A percentile compares a stretch with the other conserved stretches of the same genome.
These are phyloP conservation scores for Hamigera avellanea DNA, from an alignment of 495 filamentous ascomycete genomes.

Conservation along the genomic window DNA sequence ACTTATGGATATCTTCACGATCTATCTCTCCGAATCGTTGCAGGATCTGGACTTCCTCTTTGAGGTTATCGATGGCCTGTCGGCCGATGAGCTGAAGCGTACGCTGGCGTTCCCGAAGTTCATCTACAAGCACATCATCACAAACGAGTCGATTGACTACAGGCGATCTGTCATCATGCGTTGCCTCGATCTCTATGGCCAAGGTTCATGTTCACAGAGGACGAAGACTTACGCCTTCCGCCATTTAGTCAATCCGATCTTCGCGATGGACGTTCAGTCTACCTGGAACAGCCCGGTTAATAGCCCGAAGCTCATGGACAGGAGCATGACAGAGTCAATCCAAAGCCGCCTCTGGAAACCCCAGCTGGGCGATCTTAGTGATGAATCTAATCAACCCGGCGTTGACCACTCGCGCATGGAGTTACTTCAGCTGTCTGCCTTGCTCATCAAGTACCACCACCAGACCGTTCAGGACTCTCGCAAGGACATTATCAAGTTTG, in stretches of 20 bases:
- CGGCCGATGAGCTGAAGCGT: conserved; percentile 66
- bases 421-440: conserved; percentile 81
- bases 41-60: conserved; percentile 86
- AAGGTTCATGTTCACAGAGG: conserved; percentile 64
- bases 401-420: conserved; percentile 97
- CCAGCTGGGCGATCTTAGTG: conserved; percentile 68
- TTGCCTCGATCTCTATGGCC: conserved; percentile 79
- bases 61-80: conserved; percentile 71
- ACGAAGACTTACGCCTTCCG: conserved; percentile 89
- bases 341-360: conserved; percentile 92
- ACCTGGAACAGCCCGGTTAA: conserved; percentile 40
- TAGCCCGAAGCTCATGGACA: conserved; percentile 71
- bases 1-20: conserved; percentile 74
- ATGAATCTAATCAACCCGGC: conserved; percentile 74
- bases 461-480: conserved; percentile 75
- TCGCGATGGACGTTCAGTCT: conserved; percentile 90
- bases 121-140: conserved; percentile 78
- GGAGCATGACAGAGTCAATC: conserved; percentile 77
- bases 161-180: conserved; percentile 74
- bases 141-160: conserved; percentile 76
- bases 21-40: conserved; percentile 59
- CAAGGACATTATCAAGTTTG: conserved; percentile 98
- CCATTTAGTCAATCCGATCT: conserved; percentile 87
- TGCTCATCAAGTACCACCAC: conserved; percentile 89
- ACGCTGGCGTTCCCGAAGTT: conserved; percentile 65